Evolutionary conservation across 1,284 basidiomycete genomes (phyloP).

Genomic region (Ustilago sp.): DNA sequence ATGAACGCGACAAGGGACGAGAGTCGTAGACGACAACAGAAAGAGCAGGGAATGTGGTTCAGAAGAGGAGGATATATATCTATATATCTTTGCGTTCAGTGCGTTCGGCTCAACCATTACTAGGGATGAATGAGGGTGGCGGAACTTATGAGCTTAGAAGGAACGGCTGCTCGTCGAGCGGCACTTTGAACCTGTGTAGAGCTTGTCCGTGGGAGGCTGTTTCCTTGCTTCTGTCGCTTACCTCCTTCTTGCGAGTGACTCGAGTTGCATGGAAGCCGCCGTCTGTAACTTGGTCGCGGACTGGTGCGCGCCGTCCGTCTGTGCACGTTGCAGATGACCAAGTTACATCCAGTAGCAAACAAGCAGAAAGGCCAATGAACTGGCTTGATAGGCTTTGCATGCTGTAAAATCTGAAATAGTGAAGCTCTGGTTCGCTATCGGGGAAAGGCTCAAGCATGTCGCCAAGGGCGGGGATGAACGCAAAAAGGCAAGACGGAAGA

Average conservation of each 20-base stretch:
- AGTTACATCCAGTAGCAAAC: neutral
- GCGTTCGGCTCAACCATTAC: neutral
- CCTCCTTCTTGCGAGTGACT: neutral
- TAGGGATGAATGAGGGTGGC: neutral
- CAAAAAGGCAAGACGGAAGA: neutral
- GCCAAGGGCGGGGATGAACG: conserved; percentile 3
- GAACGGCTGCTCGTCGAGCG: neutral
- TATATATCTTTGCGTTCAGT: neutral
- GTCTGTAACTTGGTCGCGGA: neutral
- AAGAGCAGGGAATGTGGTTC: too few species aligned
- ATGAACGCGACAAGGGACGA: neutral
- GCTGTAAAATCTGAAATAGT: neutral
- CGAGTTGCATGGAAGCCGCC: neutral
- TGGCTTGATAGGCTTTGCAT: neutral
- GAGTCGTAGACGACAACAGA: too few species aligned
- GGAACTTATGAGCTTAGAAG: neutral
- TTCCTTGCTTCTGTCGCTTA: neutral
- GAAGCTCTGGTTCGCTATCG: neutral
- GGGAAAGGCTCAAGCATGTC: neutral
- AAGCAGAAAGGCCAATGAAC: too few species aligned
- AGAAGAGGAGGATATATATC: too few species aligned
- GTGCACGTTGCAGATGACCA: neutral
- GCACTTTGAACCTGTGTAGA: neutral
- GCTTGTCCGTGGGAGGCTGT: neutral
- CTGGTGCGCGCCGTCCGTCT: neutral